Evolutionary conservation across 805 yeast genomes (phyloP).

Genomic region (Spathaspora arborariae): DNA sequence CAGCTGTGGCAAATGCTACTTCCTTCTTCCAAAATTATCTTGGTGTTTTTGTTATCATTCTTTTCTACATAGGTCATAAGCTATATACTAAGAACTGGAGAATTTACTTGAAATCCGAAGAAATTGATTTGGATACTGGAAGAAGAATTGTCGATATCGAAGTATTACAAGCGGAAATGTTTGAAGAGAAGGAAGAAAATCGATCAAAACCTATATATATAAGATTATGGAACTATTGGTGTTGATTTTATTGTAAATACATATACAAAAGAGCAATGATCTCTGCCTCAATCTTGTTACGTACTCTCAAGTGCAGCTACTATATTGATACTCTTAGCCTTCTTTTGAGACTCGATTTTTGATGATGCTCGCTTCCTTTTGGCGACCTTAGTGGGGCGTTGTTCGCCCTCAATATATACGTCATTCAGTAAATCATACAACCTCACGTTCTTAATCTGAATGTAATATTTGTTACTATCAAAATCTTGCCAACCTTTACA

Average conservation of each 20-base stretch:
- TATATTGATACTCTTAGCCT: background rate
- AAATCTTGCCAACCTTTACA: conserved; percentile 74
- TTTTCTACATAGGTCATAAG: conserved; percentile 40
- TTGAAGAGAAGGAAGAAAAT: conserved; percentile 27
- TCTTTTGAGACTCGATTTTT: background rate
- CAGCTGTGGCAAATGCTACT: conserved; percentile 25
- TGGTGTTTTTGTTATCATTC: conserved; percentile 26
- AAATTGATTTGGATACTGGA: conserved; percentile 37
- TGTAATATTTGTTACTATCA: conserved; percentile 54
- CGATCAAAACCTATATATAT: conserved; percentile 19
- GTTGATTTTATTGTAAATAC: conserved; percentile 3
- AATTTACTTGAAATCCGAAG: conserved; percentile 24
- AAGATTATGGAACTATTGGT: conserved; percentile 20
- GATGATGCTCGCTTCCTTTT: background rate
- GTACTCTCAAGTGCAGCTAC: background rate
- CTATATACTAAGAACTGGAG: conserved; percentile 29
- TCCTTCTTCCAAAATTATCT: conserved; percentile 39
- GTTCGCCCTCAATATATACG: conserved; percentile 75
- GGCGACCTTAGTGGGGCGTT: conserved; percentile 53
- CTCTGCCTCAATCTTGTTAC: too few relatives aligned
- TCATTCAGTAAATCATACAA: conserved; percentile 78
- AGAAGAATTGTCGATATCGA: conserved; percentile 30
- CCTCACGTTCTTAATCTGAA: conserved; percentile 62
- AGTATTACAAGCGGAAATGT: conserved; percentile 29
- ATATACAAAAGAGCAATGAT: too few relatives aligned